These are phyloP conservation scores for Pterula multifida DNA, from an alignment of 1,284 basidiomycete species.

Conservation along the genomic window DNA sequence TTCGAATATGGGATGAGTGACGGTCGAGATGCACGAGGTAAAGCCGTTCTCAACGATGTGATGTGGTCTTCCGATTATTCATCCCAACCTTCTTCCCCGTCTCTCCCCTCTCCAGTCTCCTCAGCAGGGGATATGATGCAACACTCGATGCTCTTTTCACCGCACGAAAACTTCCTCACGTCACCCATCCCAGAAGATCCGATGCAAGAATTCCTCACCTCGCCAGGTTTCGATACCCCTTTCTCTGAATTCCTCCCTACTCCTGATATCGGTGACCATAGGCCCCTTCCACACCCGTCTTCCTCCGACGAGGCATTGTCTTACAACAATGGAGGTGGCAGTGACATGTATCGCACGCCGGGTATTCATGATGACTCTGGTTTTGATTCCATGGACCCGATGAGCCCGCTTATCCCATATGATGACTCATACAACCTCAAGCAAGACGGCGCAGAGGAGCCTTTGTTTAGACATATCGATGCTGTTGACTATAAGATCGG, in stretches of 20 bases:
- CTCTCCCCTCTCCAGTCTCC: background rate
- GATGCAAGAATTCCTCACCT: background rate
- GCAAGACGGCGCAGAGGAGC: background rate
- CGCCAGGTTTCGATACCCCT: background rate
- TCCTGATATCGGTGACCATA: background rate
- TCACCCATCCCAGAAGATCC: background rate
- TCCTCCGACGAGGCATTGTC: background rate
- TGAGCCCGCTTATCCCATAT: background rate
- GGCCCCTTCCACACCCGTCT: background rate
- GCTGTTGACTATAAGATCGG: background rate
- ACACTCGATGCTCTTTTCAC: background rate
- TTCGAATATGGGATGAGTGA: background rate
- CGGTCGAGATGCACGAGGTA: background rate
- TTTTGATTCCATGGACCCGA: background rate
- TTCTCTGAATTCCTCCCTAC: background rate
- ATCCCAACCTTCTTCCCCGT: background rate
- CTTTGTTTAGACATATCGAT: background rate
- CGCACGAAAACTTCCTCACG: background rate
- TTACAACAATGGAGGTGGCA: background rate
- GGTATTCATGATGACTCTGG: background rate
- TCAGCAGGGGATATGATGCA: background rate
- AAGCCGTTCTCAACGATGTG: background rate
- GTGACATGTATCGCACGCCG: background rate
- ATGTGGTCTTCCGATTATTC: constrained; percentile 1
- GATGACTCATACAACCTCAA: background rate